phyloP scores from a whole-genome alignment of 179 eudicot species.

The Drosera spatulata region DNA sequence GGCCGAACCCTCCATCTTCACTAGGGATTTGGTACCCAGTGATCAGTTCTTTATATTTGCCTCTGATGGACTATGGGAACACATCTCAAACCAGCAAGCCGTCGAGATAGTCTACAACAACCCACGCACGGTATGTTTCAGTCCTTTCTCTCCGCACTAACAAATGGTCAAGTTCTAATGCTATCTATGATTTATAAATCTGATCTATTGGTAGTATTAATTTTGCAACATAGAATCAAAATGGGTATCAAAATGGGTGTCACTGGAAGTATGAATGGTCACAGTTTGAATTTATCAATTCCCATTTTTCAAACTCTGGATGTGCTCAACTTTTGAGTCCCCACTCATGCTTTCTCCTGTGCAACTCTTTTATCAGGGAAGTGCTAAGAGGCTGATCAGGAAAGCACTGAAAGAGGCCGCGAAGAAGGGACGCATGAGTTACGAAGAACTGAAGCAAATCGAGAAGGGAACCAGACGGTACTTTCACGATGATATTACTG shows the following conservation, averaged over 20 bases:
- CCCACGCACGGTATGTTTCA: conserved; percentile 34
- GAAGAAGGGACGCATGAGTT: conserved; percentile 46
- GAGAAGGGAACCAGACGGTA: conserved; percentile 48
- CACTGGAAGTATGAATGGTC: too few species aligned
- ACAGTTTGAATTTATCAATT: not conserved
- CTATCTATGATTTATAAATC: not conserved
- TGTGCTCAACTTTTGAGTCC: not conserved
- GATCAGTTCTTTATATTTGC: conserved; percentile 62
- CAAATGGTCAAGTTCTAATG: not conserved
- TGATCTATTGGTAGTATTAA: not conserved
- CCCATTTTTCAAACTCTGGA: not conserved
- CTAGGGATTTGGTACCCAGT: conserved; percentile 21
- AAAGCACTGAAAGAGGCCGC: conserved; percentile 46
- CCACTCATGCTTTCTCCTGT: not conserved
- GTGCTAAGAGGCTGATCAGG: conserved; percentile 46
- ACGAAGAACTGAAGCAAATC: conserved; percentile 39
- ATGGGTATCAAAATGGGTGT: too few species aligned
- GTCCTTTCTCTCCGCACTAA: not conserved
- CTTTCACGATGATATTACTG: conserved; percentile 61
- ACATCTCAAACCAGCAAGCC: conserved; percentile 50
- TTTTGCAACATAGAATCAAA: too few species aligned
- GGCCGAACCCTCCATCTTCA: conserved; percentile 39
- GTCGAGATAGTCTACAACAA: conserved; percentile 41
- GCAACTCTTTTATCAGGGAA: conserved; percentile 30
- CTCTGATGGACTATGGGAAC: conserved; percentile 78